Evolutionary conservation across 1,284 basidiomycete species (phyloP), one percentile per base, ranked within the genome.

Genomic region (Exobasidium cylindrosporum): DNA sequence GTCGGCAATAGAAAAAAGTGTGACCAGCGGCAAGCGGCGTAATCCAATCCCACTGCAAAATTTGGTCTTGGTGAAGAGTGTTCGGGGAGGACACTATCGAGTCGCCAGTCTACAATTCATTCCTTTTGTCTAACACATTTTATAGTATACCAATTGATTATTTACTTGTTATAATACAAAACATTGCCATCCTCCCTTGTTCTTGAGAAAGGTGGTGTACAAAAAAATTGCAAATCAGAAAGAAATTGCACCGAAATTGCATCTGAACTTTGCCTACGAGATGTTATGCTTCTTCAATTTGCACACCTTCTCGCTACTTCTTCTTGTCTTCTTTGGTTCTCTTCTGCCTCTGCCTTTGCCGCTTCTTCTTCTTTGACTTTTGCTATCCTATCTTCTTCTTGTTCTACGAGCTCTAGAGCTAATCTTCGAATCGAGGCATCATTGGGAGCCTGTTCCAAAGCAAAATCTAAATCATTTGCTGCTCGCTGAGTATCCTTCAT

Each of bases 381-480:
- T 3, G 17, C 56, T n/a, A 57, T 17, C n/a, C 43, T 31, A 17
- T 52, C 56, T 21, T 57, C 29, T 26, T 57, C 56, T 5, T 24
- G 21, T 23, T 57, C 43, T 17, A 57, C 56, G 3, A 57, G 40
- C 5, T 57, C 56, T 11, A 14, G 21, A 21, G 56, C 56, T 21
- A 57, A 47, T 11, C 32, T 26, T 11, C 56, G 31, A 17, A 57
- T 26, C 10, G 43, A 26, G 10, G 45, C 21, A 28, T 52, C 56
- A 13, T 28, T 10, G 3, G 56, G 56, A 3, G 56, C 26, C 21
- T 24, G 31, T 21, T 71, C 65, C 17, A 71, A 56, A 13, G 69
- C 69, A 1, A 44, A 11, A 54, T 71, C 63, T 14, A 71, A 55
- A 32, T 71, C 69, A 26, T 54, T 62, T 3, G 69, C 69, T 31